Percentiles rank a stretch among this genome's conserved stretches.
Conservation (phyloP, 148 eudicot species). For the Rhododendron vialii region DNA sequence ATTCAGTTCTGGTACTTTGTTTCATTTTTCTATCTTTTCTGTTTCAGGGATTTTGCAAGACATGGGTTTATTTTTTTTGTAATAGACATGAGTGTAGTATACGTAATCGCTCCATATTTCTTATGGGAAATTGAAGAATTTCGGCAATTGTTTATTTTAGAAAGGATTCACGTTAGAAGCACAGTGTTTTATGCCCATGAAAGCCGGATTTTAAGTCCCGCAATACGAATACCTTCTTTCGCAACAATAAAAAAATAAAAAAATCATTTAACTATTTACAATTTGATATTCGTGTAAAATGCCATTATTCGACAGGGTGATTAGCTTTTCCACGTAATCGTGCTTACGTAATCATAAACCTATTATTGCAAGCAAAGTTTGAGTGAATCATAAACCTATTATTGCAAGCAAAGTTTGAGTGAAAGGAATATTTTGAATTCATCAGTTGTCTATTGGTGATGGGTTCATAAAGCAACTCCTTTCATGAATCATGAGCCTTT, state of each 20-base stretch:
- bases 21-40: not conserved
- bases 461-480: constrained; percentile 8
- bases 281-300: not conserved
- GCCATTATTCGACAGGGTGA: not conserved
- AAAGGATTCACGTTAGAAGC: not conserved
- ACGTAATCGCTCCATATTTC: too few relatives aligned
- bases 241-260: not conserved
- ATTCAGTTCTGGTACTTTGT: not conserved
- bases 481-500: not conserved
- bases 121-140: too few relatives aligned
- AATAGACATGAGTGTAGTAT: too few relatives aligned
- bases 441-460: not conserved
- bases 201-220: not conserved
- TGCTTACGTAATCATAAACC: not conserved
- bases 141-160: too few relatives aligned
- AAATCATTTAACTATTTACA: too few relatives aligned
- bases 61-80: not conserved
- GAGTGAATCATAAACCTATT: not conserved
- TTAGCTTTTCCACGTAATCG: not conserved
- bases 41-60: not conserved
- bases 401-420: not conserved
- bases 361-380: not conserved
- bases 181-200: not conserved
- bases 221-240: not conserved
- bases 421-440: not conserved